phyloP scores from a whole-genome alignment of 2,329 filamentous ascomycete species.

The Fusarium falciforme region DNA sequence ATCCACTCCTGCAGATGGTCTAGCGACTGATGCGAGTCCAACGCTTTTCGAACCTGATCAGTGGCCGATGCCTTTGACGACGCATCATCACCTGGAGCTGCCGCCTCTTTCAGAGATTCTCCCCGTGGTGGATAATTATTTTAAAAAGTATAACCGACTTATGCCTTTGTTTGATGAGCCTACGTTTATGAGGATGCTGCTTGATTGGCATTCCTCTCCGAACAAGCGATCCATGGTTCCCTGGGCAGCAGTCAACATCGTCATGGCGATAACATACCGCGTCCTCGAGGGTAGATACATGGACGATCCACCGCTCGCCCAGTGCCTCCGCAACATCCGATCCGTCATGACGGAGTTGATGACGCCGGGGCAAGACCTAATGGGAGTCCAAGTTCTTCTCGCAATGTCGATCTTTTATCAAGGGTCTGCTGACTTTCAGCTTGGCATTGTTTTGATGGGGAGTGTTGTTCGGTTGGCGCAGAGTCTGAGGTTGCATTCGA shows the following conservation, averaged over 20 bases:
- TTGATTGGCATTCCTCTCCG: slow-evolving; percentile 46
- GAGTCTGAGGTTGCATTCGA: slow-evolving; percentile 47
- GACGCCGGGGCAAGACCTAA: slow-evolving; percentile 42
- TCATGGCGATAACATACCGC: slow-evolving; percentile 48
- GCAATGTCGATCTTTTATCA: slow-evolving; percentile 50
- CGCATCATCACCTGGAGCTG: slow-evolving; percentile 18
- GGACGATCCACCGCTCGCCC: slow-evolving; percentile 31
- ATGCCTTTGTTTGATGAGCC: slow-evolving; percentile 50
- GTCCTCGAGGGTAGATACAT: slow-evolving; percentile 32
- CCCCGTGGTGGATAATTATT: slow-evolving; percentile 35
- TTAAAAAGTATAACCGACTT: slow-evolving; percentile 31
- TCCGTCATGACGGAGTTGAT: slow-evolving; percentile 49
- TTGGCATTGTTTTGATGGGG: slow-evolving; percentile 47
- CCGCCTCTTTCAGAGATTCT: slow-evolving; percentile 32
- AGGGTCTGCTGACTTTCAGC: slow-evolving; percentile 46
- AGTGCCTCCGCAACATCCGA: slow-evolving; percentile 47
- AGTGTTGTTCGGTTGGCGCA: slow-evolving; percentile 50
- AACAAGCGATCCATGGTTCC: slow-evolving; percentile 27
- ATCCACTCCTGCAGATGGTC: background rate
- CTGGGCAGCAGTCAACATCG: slow-evolving; percentile 51
- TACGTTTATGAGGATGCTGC: slow-evolving; percentile 49
- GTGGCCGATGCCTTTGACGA: background rate
- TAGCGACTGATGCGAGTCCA: background rate
- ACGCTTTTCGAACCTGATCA: background rate
- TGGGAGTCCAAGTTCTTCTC: slow-evolving; percentile 50